Evolutionary conservation across 768 basidiomycete species (phyloP), one percentile per base, ranked within the genome.

Genomic region (Psilocybe cyanescens): DNA sequence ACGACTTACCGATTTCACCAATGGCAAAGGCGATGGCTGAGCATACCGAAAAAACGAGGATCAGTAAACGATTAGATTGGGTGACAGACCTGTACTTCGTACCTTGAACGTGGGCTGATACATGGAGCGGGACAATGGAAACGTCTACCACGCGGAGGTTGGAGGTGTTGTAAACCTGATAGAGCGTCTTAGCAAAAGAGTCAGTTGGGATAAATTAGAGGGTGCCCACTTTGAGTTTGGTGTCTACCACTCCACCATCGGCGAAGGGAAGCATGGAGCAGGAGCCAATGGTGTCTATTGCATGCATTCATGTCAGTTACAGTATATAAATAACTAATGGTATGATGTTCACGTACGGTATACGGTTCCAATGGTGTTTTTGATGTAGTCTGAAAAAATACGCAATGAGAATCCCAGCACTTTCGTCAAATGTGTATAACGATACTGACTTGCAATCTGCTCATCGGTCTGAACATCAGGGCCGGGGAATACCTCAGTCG

Each of bases 191-290:
- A 24, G 24, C n/a, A 24, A 24, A 0, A 24, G 24, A 24, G 24
- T 24, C 24, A 24, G 24, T 24, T 35, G 33, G 11, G 7, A 35
- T 35, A 11, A 35, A 35, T 8, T 8, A 24, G 24, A 24, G 2
- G 24, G 0, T n/a, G 24, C 49, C 3, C 17, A 55, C 59, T 48
- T 57, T 62, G 3, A 62, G 45, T 28, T 58, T 62, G 1, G 55
- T 50, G 29, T 62, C 55, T 8, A 62, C 61, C 1, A 62, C 61
- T 12, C 61, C 61, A 12, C 55, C 55, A 24, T 62, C 55, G 3
- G 50, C 55, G 31, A 48, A 55, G 19, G 61, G 61, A 29, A 62
- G 50, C 49, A 62, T 31, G 8, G 61, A 57, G 33, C 61, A 62
- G n/a, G 56, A 51, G 3, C 61, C 61, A 35, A 57, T 44, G 35